Base-by-base conservation (phyloP, 768 basidiomycete species). In the Scleroderma citrinum region DNA sequence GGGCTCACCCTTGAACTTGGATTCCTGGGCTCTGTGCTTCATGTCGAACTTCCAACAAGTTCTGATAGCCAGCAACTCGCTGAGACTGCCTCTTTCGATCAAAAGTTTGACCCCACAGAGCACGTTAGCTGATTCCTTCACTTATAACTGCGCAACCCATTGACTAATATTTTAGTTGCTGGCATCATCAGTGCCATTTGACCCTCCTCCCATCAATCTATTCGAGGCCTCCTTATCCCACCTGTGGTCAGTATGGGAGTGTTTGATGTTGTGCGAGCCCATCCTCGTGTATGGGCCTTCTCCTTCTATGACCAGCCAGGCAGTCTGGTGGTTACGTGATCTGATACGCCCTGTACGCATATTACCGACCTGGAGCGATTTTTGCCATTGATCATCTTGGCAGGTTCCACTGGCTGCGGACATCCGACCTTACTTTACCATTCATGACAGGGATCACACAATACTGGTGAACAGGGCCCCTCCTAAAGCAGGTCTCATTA, bases 391-490 rank as follows among this genome's bases (percentile, higher is more conserved):
- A 42, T 40, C 50, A 32, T 46, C 6, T 34, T 8, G 32, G 37
- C 51, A 92, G 91, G 83, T 95, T 26, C 91, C 92, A 3, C 73
- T 90, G 7, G 80, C 85, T 0, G 81, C 81, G 1, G 94, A 99
- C 60, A 81, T 91, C 58, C 78, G 95, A 8, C 95, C 95, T 0
- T 99, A 95, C 65, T 88, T 97, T 56, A 96, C 95, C 14, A 92
- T 99, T 58, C 95, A 97, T 63, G 95, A 97, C 59, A 77, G 77
- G n/a, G 93, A 96, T 51, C 82, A 86, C 54, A 57, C 75, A 3
- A 59, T 75, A 2, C 66, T 99, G 12, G 83, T 96, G 37, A 92
- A 91, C 62, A 83, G 83, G 52, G 79, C 87, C 26, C 79, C 83
- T n/a, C 91, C 89, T 1, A 82, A 82, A 63, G 66, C 83, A 1